These are phyloP conservation scores for Penicillium daleae DNA, from an alignment of 495 filamentous ascomycete species.

Conservation along the genomic window DNA sequence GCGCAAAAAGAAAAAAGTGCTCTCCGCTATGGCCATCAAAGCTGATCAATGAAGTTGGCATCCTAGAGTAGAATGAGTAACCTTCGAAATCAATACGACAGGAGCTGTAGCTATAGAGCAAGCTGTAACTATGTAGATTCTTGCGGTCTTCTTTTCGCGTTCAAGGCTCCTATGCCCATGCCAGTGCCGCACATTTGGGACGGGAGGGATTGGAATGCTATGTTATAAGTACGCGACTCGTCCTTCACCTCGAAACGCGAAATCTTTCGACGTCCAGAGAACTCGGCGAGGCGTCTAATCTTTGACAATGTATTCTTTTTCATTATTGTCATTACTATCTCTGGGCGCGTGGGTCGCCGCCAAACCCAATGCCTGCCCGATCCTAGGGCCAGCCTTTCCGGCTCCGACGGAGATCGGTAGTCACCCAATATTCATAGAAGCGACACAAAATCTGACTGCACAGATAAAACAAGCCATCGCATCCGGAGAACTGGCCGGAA, in stretches of 20 bases:
- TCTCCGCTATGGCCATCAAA: background rate
- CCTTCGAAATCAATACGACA: background rate
- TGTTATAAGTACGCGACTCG: slow-evolving; percentile 8
- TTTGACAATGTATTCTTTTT: background rate
- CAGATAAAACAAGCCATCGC: slow-evolving; percentile 23
- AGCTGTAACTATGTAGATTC: background rate
- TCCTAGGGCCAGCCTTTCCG: slow-evolving; percentile 54
- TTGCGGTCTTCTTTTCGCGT: background rate
- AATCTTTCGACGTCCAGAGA: background rate
- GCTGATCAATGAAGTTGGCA: background rate
- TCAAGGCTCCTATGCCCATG: background rate
- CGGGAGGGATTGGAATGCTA: background rate
- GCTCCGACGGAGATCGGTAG: slow-evolving; percentile 32
- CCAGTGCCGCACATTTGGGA: background rate
- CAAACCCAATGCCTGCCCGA: slow-evolving; percentile 37
- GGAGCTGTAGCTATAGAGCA: background rate
- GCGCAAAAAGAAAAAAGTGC: background rate
- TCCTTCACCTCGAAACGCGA: background rate
- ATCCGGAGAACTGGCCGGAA: slow-evolving; percentile 38
- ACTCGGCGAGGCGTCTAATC: too few species aligned
- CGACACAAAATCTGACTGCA: slow-evolving; percentile 35
- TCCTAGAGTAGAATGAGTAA: background rate
- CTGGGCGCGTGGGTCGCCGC: background rate
- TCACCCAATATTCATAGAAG: slow-evolving; percentile 18
- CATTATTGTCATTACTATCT: background rate